phyloP scores from a whole-genome alignment of 2,329 filamentous ascomycete genomes.

The Tympanopsis confertula region DNA sequence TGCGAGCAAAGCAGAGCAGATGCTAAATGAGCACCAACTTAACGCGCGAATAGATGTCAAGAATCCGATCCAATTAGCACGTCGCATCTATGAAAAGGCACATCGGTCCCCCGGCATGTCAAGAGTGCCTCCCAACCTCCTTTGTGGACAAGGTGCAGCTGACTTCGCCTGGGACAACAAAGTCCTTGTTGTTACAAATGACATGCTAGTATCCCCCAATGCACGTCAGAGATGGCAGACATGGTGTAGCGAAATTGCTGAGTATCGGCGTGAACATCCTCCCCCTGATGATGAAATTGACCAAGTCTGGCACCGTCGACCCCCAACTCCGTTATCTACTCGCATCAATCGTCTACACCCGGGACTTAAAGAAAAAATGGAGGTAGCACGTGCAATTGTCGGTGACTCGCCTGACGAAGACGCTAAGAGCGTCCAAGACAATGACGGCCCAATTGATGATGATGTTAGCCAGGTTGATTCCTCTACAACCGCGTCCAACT shows the following conservation, averaged over 20 bases:
- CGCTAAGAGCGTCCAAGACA: too few relatives aligned
- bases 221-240: constrained; percentile 67
- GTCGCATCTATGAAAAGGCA: constrained; percentile 68
- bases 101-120: too few relatives aligned
- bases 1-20: constrained; percentile 1
- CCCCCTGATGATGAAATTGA: constrained; percentile 13
- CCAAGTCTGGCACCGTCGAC: constrained; percentile 10
- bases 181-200: constrained; percentile 61
- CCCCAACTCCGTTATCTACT: too few relatives aligned
- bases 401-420: too few relatives aligned
- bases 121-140: constrained; percentile 83
- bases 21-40: not conserved
- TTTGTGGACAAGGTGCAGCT: constrained; percentile 75
- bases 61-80: constrained; percentile 82
- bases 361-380: too few relatives aligned
- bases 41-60: constrained; percentile 87
- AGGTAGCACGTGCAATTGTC: too few relatives aligned
- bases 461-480: too few relatives aligned
- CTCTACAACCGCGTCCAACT: too few relatives aligned
- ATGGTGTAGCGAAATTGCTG: constrained; percentile 66
- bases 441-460: too few relatives aligned
- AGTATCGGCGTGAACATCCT: constrained; percentile 37
- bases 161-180: constrained; percentile 76
- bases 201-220: constrained; percentile 67
- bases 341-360: too few relatives aligned